Conservation (phyloP, 192 early-diverging fungal genomes). For the Podochytrium sp. region DNA sequence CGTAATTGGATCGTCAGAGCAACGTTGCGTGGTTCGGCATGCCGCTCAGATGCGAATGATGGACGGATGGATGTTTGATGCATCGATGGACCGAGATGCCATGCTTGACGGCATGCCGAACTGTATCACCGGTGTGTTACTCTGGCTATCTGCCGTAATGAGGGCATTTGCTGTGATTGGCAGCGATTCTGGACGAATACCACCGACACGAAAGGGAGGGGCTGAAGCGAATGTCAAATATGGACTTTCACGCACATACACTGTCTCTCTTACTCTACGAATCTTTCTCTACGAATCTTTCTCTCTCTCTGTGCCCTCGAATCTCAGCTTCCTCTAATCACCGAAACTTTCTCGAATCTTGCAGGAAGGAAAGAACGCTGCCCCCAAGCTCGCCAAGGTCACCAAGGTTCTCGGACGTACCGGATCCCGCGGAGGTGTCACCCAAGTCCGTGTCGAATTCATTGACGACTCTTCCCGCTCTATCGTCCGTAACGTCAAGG, state of each 20-base stretch:
- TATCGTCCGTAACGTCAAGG: slow-evolving; percentile 99
- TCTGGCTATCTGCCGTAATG: too few species aligned
- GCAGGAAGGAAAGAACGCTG: slow-evolving; percentile 43
- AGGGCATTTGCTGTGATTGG: too few species aligned
- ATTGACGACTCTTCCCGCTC: slow-evolving; percentile 92
- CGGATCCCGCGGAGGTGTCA: slow-evolving; percentile 99
- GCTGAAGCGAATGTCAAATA: too few species aligned
- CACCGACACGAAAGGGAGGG: too few species aligned
- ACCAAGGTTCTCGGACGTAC: slow-evolving; percentile 98
- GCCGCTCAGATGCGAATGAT: neutral
- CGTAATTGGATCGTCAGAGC: neutral
- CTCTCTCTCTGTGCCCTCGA: neutral
- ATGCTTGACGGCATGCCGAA: too few species aligned
- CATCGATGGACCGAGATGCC: too few species aligned
- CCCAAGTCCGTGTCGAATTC: slow-evolving; percentile 98
- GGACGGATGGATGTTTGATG: neutral
- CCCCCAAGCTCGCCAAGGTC: slow-evolving; percentile 89
- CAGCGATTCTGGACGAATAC: too few species aligned
- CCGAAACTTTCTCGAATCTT: too few species aligned
- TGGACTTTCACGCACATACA: too few species aligned
- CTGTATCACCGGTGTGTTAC: too few species aligned
- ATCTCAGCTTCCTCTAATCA: neutral
- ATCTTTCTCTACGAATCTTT: too few species aligned
- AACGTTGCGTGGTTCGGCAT: neutral
- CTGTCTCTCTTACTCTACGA: too few species aligned